Base-by-base conservation (phyloP, 106 monocot species). In the Hemerocallis citrina region DNA sequence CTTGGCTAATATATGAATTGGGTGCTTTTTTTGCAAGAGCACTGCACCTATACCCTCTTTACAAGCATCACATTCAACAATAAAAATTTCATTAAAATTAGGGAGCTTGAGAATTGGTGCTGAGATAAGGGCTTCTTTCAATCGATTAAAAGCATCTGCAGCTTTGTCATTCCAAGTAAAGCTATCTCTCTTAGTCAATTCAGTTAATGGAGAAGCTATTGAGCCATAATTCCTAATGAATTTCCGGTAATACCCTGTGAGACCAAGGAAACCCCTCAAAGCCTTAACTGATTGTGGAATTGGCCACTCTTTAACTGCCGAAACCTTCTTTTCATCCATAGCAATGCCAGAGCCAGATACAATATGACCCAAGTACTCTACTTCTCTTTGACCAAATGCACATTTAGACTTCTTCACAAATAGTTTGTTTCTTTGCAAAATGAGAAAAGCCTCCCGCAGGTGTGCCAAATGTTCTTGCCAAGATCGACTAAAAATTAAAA, bases 31-130 rank as follows among this genome's bases (percentile, higher is more conserved):
- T 6, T 57, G n/a, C n/a, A n/a, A n/a, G n/a, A n/a, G n/a, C n/a
- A n/a, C 21, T 16, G 49, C 52, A 1, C 74, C 51, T 34, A 67
- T 34, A n/a, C 74, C 74, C 24, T 10, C 2, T 24, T 28, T 36
- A 0, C n/a, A 67, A 41, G 74, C 74, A 60, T 74, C 59, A 30
- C 57, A 59, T 25, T 74, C 67, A 6, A 74, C 10, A 0, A 52
- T 43, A 39, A 75, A 63, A 0, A 1, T 2, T 40, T 15, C 2
- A 6, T 16, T 23, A 22, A 76, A 76, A 36, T 76, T 31, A 9
- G 64, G 75, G 12, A 68, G 6, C 3, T 21, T 14, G 0, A 76
- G 24, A 1, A 76, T 55, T 17, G 69, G 69, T 13, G 69, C 22
- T 0, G 34, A 12, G 0, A 48, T 37, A n/a, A 76, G 15, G 0